phyloP scores from a whole-genome alignment of 2,329 filamentous ascomycete species.

The Colletotrichum noveboracense region DNA sequence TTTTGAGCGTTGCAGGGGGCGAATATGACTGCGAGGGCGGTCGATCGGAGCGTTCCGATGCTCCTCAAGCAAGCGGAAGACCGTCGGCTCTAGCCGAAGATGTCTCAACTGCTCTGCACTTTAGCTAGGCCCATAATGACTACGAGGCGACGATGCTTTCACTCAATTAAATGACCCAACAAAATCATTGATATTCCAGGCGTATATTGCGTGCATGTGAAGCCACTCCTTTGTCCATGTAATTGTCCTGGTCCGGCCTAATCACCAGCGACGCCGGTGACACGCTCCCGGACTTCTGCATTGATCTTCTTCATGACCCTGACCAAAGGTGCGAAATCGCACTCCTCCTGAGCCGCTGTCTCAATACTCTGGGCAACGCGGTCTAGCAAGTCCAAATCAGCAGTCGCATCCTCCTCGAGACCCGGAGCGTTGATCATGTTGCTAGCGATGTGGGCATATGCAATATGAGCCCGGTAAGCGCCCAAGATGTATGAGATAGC shows the following conservation, averaged over 20 bases:
- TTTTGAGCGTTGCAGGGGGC: background rate
- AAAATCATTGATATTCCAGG: accelerated
- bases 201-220: background rate
- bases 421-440: background rate
- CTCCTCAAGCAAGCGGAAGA: accelerated
- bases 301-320: background rate
- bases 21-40: background rate
- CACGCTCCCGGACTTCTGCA: background rate
- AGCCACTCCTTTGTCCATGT: background rate
- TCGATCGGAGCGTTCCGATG: background rate
- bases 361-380: background rate
- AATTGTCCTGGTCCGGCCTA: background rate
- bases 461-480: background rate
- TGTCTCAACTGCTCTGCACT: background rate
- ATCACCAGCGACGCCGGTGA: background rate
- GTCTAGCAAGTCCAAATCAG: background rate
- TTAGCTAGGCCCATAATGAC: background rate
- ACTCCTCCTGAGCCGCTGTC: background rate
- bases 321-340: background rate
- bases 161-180: accelerated
- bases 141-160: background rate
- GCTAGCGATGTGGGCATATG: slow-evolving; percentile 1
- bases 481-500: background rate
- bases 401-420: background rate
- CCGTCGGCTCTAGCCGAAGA: background rate